Conservation (phyloP, 495 filamentous ascomycete species). For the Penicillium argentinense region DNA sequence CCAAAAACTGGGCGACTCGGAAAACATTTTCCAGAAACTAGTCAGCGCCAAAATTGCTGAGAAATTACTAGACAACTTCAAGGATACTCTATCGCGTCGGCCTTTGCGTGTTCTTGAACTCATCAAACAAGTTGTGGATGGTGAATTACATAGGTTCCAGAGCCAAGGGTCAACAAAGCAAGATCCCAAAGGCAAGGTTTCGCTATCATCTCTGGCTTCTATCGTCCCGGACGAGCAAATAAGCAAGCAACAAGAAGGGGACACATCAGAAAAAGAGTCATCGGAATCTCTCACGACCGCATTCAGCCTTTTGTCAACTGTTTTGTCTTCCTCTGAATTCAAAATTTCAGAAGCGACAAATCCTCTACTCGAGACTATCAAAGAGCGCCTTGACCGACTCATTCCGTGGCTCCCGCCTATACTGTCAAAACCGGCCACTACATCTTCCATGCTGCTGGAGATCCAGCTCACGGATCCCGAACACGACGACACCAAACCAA, state of each 20-base stretch:
- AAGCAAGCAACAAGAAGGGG: slow-evolving; percentile 12
- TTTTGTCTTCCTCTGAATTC: slow-evolving; percentile 64
- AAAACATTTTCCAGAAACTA: slow-evolving; percentile 48
- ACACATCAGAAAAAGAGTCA: slow-evolving; percentile 44
- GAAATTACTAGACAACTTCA: slow-evolving; percentile 63
- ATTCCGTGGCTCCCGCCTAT: slow-evolving; percentile 34
- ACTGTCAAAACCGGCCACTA: slow-evolving; percentile 45
- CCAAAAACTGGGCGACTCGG: slow-evolving; percentile 28
- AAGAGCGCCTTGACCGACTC: slow-evolving; percentile 47
- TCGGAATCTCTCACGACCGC: slow-evolving; percentile 54
- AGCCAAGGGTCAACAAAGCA: slow-evolving; percentile 4
- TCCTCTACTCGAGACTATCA: slow-evolving; percentile 49
- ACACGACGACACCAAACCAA: slow-evolving; percentile 38
- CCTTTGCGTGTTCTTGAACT: slow-evolving; percentile 63
- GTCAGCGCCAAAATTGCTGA: slow-evolving; percentile 64
- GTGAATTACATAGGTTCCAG: slow-evolving; percentile 25
- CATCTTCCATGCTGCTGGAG: slow-evolving; percentile 55
- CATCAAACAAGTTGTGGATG: slow-evolving; percentile 56
- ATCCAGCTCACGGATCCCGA: slow-evolving; percentile 59
- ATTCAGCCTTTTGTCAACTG: slow-evolving; percentile 66
- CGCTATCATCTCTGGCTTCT: slow-evolving; percentile 38
- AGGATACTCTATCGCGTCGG: slow-evolving; percentile 64
- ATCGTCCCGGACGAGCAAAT: slow-evolving; percentile 27
- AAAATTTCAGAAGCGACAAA: slow-evolving; percentile 47
- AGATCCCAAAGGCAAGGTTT: slow-evolving; percentile 23